Evolutionary conservation across 352 stramenopile genomes (phyloP).

Genomic region (Globisporangium nunn): DNA sequence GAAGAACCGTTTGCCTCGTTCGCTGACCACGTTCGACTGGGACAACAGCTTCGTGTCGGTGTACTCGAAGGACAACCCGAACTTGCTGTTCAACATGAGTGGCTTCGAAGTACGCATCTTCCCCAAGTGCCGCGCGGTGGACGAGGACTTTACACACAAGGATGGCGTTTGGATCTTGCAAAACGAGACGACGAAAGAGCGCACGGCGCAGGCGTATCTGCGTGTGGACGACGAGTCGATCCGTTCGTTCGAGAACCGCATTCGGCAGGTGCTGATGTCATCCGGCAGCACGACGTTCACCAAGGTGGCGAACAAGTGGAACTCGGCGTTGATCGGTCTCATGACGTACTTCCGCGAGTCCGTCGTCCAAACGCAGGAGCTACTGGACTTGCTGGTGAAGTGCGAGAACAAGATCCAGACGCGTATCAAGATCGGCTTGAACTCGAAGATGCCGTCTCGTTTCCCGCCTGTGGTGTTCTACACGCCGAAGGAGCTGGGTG

Average conservation of each 20-base stretch:
- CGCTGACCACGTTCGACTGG: slow-evolving; percentile 99
- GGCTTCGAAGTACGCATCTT: slow-evolving; percentile 98
- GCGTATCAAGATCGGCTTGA: slow-evolving; percentile 99
- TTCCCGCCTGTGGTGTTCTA: slow-evolving; percentile 99
- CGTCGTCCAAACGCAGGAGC: slow-evolving; percentile 98
- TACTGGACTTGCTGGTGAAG: slow-evolving; percentile 99
- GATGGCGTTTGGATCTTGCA: slow-evolving; percentile 99
- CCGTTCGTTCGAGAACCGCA: slow-evolving; percentile 97
- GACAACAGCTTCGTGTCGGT: slow-evolving; percentile 99
- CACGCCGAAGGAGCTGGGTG: slow-evolving; percentile 98
- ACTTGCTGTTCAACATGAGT: slow-evolving; percentile 99
- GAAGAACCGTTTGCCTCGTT: slow-evolving; percentile 98
- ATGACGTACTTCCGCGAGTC: slow-evolving; percentile 99
- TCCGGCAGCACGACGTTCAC: slow-evolving; percentile 99
- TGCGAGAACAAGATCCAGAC: slow-evolving; percentile 99
- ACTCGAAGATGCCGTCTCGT: slow-evolving; percentile 99
- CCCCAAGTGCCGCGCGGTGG: slow-evolving; percentile 87
- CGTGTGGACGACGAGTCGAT: slow-evolving; percentile 94
- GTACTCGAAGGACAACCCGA: slow-evolving; percentile 99
- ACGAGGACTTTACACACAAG: slow-evolving; percentile 93
- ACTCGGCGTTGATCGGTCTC: slow-evolving; percentile 91
- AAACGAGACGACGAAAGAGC: slow-evolving; percentile 99
- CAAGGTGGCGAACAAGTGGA: slow-evolving; percentile 99
- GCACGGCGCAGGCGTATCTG: slow-evolving; percentile 97
- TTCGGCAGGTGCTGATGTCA: slow-evolving; percentile 99